Conservation (phyloP, 352 stramenopile genomes). For the Phytophthora pistaciae region DNA sequence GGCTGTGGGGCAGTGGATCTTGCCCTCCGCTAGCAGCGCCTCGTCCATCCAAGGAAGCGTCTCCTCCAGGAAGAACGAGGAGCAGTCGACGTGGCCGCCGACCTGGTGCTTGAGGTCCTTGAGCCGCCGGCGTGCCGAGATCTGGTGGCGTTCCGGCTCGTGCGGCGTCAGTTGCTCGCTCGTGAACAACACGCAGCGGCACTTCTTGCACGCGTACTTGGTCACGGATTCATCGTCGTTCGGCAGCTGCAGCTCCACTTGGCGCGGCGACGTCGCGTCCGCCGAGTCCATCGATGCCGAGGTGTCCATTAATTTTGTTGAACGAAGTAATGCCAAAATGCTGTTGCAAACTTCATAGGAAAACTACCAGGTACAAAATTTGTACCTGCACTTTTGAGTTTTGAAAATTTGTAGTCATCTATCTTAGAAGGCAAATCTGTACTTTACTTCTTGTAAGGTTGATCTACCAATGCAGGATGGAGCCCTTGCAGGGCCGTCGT, state of each 20-base stretch:
- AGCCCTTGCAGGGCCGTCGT: no score
- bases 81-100: constrained; percentile 51
- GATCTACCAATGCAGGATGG: no score
- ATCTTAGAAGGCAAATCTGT: no score
- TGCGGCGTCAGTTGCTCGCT: constrained; percentile 65
- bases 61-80: constrained; percentile 79
- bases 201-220: constrained; percentile 79
- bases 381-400: no score
- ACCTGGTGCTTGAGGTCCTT: constrained; percentile 75
- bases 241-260: constrained; percentile 21
- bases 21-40: constrained; percentile 62
- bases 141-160: constrained; percentile 72
- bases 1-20: constrained; percentile 72
- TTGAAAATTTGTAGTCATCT: no score
- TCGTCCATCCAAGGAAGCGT: constrained; percentile 82
- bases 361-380: no score
- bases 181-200: constrained; percentile 74
- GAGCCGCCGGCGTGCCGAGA: constrained; percentile 67
- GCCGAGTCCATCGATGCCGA: constrained; percentile 1
- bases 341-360: no score
- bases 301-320: neutral
- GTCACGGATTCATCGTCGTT: constrained; percentile 1
- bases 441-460: no score
- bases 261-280: constrained; percentile 4
- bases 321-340: no score